phyloP scores from a whole-genome alignment of 2,329 filamentous ascomycete species.

The Penicillium verrucosum region DNA sequence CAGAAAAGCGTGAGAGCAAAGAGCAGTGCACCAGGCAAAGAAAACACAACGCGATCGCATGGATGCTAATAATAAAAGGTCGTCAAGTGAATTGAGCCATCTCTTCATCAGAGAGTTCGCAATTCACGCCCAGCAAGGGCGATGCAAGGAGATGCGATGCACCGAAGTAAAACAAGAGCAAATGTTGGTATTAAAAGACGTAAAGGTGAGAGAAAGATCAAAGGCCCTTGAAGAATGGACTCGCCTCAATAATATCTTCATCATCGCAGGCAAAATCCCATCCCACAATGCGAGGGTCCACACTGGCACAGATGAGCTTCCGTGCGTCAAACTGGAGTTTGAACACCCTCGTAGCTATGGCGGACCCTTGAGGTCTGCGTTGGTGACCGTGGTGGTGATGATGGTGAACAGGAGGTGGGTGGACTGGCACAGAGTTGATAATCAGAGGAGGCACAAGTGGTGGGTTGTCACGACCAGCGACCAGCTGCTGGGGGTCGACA shows the following conservation, averaged over 20 bases:
- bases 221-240: constrained; percentile 66
- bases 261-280: constrained; percentile 97
- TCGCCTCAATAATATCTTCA: constrained; percentile 70
- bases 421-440: constrained; percentile 1
- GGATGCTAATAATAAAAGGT: constrained; percentile 3
- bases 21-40: neutral
- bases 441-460: neutral
- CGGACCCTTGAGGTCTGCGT: constrained; percentile 17
- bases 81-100: neutral
- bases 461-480: constrained; percentile 2
- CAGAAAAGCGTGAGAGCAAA: neutral
- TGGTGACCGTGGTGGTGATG: constrained; percentile 19
- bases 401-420: constrained; percentile 9
- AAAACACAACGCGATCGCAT: neutral
- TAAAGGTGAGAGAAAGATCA: constrained; percentile 17
- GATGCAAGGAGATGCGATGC: neutral
- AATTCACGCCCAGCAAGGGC: neutral
- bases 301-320: constrained; percentile 90
- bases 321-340: constrained; percentile 95
- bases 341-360: constrained; percentile 67
- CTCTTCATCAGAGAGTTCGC: neutral
- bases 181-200: neutral
- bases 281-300: constrained; percentile 85
- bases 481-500: neutral
- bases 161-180: neutral